These are phyloP conservation scores for Fusarium sp. DNA, from an alignment of 2,329 filamentous ascomycete species.

Conservation along the genomic window DNA sequence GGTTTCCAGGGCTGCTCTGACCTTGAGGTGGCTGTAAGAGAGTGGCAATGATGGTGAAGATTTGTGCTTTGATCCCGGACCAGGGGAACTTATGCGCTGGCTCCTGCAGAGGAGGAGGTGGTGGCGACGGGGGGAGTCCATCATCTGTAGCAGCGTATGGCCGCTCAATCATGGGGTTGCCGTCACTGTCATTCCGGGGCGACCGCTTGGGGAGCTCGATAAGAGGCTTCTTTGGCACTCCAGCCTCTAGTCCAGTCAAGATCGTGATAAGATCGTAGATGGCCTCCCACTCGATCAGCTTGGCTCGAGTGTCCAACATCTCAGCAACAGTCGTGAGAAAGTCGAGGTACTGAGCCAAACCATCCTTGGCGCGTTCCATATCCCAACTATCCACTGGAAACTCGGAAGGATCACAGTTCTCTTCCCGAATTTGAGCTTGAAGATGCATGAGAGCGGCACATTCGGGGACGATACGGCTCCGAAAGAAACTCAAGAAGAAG, in stretches of 20 bases:
- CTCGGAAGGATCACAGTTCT: conserved; percentile 79
- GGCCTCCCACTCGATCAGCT: conserved; percentile 91
- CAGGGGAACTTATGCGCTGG: conserved; percentile 71
- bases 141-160: conserved; percentile 61
- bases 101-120: conserved; percentile 63
- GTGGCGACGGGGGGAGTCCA: conserved; percentile 49
- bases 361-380: conserved; percentile 96
- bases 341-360: conserved; percentile 91
- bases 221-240: conserved; percentile 83
- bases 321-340: conserved; percentile 92
- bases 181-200: conserved; percentile 27
- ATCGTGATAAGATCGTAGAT: conserved; percentile 88
- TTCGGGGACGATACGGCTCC: conserved; percentile 90
- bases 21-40: conserved; percentile 83
- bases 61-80: conserved; percentile 87
- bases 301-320: conserved; percentile 81
- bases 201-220: conserved; percentile 54
- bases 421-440: conserved; percentile 86
- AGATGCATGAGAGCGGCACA: conserved; percentile 94
- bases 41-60: conserved; percentile 88
- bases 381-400: conserved; percentile 97
- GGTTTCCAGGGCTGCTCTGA: conserved; percentile 68
- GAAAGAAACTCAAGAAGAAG: conserved; percentile 92
- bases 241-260: conserved; percentile 85
- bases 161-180: conserved; percentile 64